Conservation (phyloP, 2,329 filamentous ascomycete genomes). For the Apiospora rasikravindrae region DNA sequence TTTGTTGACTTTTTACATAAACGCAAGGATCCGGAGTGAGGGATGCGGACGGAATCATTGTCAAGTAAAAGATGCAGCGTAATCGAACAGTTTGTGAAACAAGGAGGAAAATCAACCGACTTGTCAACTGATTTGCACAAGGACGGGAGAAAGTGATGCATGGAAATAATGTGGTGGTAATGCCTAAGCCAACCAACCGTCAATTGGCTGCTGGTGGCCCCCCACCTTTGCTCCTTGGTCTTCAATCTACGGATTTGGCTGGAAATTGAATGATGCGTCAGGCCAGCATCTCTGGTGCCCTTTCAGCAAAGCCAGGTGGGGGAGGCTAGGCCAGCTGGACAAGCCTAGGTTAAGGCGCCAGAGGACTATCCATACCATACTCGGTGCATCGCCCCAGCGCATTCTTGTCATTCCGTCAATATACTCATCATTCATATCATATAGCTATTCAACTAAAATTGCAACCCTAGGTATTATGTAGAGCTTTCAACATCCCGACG, state of each 20-base stretch:
- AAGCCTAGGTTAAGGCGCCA: no score
- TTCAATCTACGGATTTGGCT: not conserved
- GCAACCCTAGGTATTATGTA: not conserved
- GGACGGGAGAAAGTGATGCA: conserved; percentile 1
- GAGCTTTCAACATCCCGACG: not conserved
- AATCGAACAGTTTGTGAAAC: not conserved
- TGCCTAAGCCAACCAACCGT: not conserved
- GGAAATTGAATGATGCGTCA: not conserved
- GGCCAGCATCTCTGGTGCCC: not conserved
- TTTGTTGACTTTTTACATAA: conserved; percentile 9
- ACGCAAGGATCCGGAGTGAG: not conserved
- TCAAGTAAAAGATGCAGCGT: not conserved
- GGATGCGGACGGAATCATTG: not conserved
- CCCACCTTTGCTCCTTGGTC: no score
- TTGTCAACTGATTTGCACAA: not conserved
- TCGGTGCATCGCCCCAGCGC: no score
- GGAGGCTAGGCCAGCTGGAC: no score
- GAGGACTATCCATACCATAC: no score
- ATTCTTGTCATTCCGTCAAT: no score
- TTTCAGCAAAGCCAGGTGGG: no score
- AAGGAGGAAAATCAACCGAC: not conserved
- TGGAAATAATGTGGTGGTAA: conserved; percentile 9
- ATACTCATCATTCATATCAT: conserved; percentile 1
- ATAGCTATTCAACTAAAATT: not conserved
- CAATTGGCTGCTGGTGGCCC: not conserved